These are phyloP conservation scores for Colletotrichum simmondsii DNA, from an alignment of 2,329 filamentous ascomycete species.

Conservation along the genomic window DNA sequence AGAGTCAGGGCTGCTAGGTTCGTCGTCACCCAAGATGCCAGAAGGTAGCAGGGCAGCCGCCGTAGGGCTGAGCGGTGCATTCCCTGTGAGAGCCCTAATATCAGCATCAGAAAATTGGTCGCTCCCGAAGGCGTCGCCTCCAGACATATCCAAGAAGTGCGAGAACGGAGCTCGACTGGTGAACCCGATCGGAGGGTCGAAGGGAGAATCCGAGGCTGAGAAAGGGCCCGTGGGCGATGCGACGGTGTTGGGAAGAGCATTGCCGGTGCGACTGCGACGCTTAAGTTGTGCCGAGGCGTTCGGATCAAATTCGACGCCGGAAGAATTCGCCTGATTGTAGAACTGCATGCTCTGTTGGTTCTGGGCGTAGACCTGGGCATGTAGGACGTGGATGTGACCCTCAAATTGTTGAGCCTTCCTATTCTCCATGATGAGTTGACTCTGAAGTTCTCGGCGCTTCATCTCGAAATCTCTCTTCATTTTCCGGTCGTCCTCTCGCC, in stretches of 20 bases:
- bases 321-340: slow-evolving; percentile 57
- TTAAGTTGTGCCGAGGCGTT: slow-evolving; percentile 54
- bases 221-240: slow-evolving; percentile 53
- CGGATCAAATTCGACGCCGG: slow-evolving; percentile 60
- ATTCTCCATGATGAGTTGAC: slow-evolving; percentile 58
- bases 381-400: slow-evolving; percentile 57
- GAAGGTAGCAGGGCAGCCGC: slow-evolving; percentile 80
- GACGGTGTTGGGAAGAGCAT: slow-evolving; percentile 55
- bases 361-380: slow-evolving; percentile 57
- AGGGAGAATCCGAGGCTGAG: slow-evolving; percentile 52
- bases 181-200: slow-evolving; percentile 65
- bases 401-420: slow-evolving; percentile 59
- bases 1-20: slow-evolving; percentile 57
- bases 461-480: slow-evolving; percentile 67
- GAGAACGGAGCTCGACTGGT: slow-evolving; percentile 61
- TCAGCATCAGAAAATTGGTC: slow-evolving; percentile 70
- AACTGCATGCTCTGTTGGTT: slow-evolving; percentile 55
- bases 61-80: slow-evolving; percentile 80
- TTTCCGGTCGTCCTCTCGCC: slow-evolving; percentile 62
- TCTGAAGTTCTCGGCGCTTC: slow-evolving; percentile 64
- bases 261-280: slow-evolving; percentile 60
- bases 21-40: slow-evolving; percentile 71
- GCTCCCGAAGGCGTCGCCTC: slow-evolving; percentile 42
- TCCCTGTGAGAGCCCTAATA: slow-evolving; percentile 68
- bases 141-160: slow-evolving; percentile 61